Base-by-base conservation (phyloP, 371 early-diverging fungal genomes). In the Zancudomyces culisetae region DNA sequence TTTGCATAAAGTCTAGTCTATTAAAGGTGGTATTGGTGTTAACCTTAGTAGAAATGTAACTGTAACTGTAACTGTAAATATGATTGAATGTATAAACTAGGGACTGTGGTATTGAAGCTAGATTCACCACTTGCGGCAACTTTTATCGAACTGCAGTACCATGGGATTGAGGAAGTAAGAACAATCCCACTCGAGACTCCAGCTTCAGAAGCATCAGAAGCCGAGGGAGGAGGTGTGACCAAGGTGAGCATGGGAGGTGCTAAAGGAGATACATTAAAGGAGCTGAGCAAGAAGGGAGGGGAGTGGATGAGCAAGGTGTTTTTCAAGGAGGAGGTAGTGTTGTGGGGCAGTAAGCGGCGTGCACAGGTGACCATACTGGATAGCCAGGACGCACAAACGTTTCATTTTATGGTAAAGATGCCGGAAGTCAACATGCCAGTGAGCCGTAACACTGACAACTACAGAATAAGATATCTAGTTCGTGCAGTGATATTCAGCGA, bases 391-490 rank as follows among this genome's bases (percentile, higher is more conserved):
- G 61, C 49, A 23, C 67, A 66, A 39, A 57, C 66, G n/a, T 65
- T 66, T 48, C 66, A 65, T 21, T 65, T 65, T 43, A 66, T 60
- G 10, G 64, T 65, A 51, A 65, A 63, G 20, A 65, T 65, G 66
- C 66, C 66, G 22, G 54, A 66, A 22, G 66, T 65, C 45, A 65
- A 65, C 52, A 66, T 66, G 66, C 66, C 66, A 23, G 64, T 67
- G 45, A 61, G 67, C 10, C 50, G 66, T 15, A 61, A 65, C 41
- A 65, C 66, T 3, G 58, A 63, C 8, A 61, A 59, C 10, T 54
- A 66, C n/a, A 64, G 66, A 51, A 65, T 65, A 0, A 55, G 56
- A 21, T 65, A 65, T 39, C 57, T 56, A 40, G 55, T 65, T 15
- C 55, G 57, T 47, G 66, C 66, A 43, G 58, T 51, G 19, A 27